Conservation (phyloP, 192 early-diverging fungal genomes). For the Powellomyces hirtus region DNA sequence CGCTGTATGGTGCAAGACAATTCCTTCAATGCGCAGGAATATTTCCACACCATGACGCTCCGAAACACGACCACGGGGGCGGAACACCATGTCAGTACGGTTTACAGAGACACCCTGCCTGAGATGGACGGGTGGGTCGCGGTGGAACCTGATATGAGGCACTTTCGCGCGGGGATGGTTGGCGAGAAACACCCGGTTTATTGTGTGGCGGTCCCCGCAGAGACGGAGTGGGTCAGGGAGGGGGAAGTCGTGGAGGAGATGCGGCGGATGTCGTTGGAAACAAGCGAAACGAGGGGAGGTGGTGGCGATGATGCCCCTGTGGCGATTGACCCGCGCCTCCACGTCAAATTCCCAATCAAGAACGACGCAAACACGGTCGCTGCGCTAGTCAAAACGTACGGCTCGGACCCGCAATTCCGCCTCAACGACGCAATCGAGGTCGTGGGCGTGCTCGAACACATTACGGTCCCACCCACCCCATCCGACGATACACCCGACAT, state of each 20-base stretch:
- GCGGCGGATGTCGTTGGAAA: background rate
- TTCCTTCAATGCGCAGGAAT: conserved; percentile 35
- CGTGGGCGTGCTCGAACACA: conserved; percentile 16
- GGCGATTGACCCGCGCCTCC: background rate
- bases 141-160: conserved; percentile 1
- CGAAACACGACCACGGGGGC: conserved; percentile 26
- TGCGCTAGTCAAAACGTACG: conserved; percentile 22
- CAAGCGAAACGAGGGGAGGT: background rate
- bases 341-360: conserved; percentile 6
- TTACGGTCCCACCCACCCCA: background rate
- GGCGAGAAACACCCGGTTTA: conserved; percentile 20
- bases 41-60: conserved; percentile 15
- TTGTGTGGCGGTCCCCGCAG: conserved; percentile 13
- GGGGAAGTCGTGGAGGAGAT: background rate
- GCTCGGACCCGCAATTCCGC: conserved; percentile 4
- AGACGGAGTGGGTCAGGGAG: conserved; percentile 4
- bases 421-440: conserved; percentile 25
- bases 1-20: conserved; percentile 45
- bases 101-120: conserved; percentile 6
- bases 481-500: background rate
- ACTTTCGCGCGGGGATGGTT: background rate
- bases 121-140: background rate
- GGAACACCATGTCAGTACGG: background rate
- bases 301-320: background rate
- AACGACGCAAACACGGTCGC: background rate